Conservation (phyloP, 441 rosid genomes). For the Adansonia grandidieri region DNA sequence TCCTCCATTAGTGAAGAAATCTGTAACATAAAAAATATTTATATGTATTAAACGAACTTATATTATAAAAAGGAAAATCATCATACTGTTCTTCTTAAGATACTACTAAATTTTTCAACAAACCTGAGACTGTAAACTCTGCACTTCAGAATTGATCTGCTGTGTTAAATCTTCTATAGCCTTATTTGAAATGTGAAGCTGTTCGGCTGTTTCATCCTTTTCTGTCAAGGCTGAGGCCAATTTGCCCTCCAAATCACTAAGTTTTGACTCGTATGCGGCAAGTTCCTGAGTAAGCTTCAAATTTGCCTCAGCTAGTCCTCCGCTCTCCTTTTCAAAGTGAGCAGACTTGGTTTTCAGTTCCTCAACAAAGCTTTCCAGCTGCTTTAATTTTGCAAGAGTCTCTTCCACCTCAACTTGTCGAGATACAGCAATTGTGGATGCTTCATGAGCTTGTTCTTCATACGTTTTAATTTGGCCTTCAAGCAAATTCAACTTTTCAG, state of each 20-base stretch:
- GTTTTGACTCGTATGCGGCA: conserved; percentile 62
- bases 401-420: conserved; percentile 73
- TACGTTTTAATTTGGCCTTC: conserved; percentile 57
- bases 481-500: conserved; percentile 58
- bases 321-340: conserved; percentile 70
- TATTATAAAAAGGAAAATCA: background rate
- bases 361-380: conserved; percentile 63
- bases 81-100: background rate
- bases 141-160: conserved; percentile 67
- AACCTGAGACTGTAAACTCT: conserved; percentile 82
- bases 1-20: conserved; percentile 76
- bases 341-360: conserved; percentile 62
- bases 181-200: conserved; percentile 65
- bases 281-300: conserved; percentile 75
- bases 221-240: conserved; percentile 50
- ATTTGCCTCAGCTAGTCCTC: conserved; percentile 79
- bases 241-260: conserved; percentile 58
- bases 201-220: conserved; percentile 66
- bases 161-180: conserved; percentile 65
- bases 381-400: conserved; percentile 55
- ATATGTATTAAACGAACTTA: conserved; percentile 21
- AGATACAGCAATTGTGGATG: conserved; percentile 59
- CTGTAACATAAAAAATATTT: conserved; percentile 43
- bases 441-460: conserved; percentile 61
- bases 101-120: conserved; percentile 21